Evolutionary conservation across 2,329 filamentous ascomycete genomes (phyloP).

Genomic region (Xylaria sp.): DNA sequence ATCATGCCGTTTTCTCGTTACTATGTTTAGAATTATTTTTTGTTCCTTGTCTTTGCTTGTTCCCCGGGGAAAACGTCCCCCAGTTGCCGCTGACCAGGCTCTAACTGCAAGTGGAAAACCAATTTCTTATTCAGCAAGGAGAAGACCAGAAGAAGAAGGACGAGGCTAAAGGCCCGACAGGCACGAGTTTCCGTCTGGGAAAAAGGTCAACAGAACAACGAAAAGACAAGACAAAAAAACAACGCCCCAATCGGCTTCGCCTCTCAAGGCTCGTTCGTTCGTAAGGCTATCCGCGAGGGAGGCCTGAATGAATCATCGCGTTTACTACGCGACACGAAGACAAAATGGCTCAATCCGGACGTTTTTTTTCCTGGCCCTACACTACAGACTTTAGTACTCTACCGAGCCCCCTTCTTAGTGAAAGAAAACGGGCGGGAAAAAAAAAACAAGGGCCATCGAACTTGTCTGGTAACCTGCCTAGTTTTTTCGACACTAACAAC

Average conservation of each 20-base stretch:
- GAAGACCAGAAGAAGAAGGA: not conserved
- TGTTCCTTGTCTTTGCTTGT: not conserved
- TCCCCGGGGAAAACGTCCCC: not conserved
- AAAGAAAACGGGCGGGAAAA: too few relatives aligned
- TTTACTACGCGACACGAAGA: not conserved
- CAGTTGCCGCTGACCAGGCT: conserved; percentile 1
- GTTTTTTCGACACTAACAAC: too few relatives aligned
- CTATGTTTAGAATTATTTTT: not conserved
- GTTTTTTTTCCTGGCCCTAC: too few relatives aligned
- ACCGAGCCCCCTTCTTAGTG: too few relatives aligned
- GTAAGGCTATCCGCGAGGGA: not conserved
- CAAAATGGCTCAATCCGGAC: too few relatives aligned
- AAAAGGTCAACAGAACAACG: too few relatives aligned
- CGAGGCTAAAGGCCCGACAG: not conserved
- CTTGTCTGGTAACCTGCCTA: too few relatives aligned
- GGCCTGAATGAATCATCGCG: not conserved
- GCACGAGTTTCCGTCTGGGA: not conserved
- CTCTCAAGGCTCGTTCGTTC: not conserved
- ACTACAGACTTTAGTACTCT: too few relatives aligned
- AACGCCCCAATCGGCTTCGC: conserved; percentile 6
- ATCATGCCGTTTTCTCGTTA: not conserved
- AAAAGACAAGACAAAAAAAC: not conserved
- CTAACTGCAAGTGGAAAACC: conserved; percentile 7
- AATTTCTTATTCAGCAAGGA: not conserved
- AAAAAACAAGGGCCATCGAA: too few relatives aligned